Evolutionary conservation across 2,329 filamentous ascomycete genomes (phyloP).

Genomic region (Gnomoniopsis smithogilvyi): DNA sequence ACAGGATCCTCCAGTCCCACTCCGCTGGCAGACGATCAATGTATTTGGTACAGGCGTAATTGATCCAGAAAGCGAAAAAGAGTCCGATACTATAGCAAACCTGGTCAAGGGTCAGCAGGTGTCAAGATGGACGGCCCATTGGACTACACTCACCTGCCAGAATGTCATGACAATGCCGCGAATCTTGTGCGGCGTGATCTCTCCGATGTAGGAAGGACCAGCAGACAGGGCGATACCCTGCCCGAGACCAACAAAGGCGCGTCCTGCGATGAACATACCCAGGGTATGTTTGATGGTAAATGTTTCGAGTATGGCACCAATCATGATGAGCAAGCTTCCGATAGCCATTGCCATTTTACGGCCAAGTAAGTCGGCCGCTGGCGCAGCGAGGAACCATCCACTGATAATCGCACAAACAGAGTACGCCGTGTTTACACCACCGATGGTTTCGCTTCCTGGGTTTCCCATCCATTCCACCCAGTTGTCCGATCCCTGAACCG

Average conservation of each 20-base stretch:
- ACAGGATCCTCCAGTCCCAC: conserved; percentile 72
- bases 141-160: conserved; percentile 50
- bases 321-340: conserved; percentile 62
- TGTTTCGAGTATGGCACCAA: conserved; percentile 66
- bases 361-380: conserved; percentile 58
- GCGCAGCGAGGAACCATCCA: conserved; percentile 69
- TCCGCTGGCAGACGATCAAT: conserved; percentile 41
- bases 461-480: conserved; percentile 63
- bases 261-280: conserved; percentile 65
- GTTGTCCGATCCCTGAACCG: conserved; percentile 64
- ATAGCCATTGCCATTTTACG: conserved; percentile 63
- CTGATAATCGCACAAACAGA: conserved; percentile 68
- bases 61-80: conserved; percentile 62
- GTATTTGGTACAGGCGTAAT: conserved; percentile 57
- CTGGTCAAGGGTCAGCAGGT: not conserved
- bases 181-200: conserved; percentile 61
- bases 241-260: conserved; percentile 66
- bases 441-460: conserved; percentile 36
- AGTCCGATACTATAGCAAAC: conserved; percentile 25
- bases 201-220: conserved; percentile 69
- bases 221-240: conserved; percentile 65
- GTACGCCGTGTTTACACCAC: conserved; percentile 63
- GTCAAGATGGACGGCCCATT: not conserved
- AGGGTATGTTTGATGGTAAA: conserved; percentile 60
- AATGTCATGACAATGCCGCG: conserved; percentile 67